These are phyloP conservation scores for Agaricus sinodeliciosus DNA, from an alignment of 768 basidiomycete species.

Conservation along the genomic window DNA sequence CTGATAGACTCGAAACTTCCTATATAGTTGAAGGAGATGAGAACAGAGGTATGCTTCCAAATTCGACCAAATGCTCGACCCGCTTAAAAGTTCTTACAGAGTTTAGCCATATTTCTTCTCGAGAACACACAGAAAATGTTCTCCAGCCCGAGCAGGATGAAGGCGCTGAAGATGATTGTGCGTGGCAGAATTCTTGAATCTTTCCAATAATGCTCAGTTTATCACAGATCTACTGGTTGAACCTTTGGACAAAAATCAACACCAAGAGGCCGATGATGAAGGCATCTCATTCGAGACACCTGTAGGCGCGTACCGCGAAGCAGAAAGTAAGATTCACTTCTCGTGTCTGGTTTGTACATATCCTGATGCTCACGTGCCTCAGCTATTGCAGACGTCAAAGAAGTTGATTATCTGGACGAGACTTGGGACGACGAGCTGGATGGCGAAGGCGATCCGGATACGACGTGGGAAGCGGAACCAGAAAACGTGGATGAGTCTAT, in stretches of 20 bases:
- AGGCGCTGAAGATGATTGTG: slow-evolving; percentile 1
- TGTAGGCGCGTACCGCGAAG: background rate
- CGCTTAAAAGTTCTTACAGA: background rate
- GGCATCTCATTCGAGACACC: background rate
- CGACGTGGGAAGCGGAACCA: slow-evolving; percentile 11
- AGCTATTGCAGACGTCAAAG: slow-evolving; percentile 11
- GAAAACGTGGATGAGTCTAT: slow-evolving; percentile 38
- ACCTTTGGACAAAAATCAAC: background rate
- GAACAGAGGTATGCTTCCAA: background rate
- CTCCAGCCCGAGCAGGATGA: background rate
- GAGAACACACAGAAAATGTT: background rate
- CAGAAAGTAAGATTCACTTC: background rate
- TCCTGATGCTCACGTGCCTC: slow-evolving; percentile 1
- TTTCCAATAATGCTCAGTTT: background rate
- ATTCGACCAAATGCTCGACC: background rate
- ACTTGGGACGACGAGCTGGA: slow-evolving; percentile 34
- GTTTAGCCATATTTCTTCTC: background rate
- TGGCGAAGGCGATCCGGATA: slow-evolving; percentile 14
- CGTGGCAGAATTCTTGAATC: background rate
- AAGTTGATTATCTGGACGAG: slow-evolving; percentile 37
- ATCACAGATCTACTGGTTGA: background rate
- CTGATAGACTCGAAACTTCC: background rate
- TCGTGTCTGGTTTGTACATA: background rate
- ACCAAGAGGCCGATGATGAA: background rate
- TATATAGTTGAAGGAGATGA: background rate